Percentiles rank a stretch among this genome's conserved stretches.
These are phyloP conservation scores for Incumbomyces lentus DNA, from an alignment of 2,329 filamentous ascomycete genomes.

Conservation along the genomic window DNA sequence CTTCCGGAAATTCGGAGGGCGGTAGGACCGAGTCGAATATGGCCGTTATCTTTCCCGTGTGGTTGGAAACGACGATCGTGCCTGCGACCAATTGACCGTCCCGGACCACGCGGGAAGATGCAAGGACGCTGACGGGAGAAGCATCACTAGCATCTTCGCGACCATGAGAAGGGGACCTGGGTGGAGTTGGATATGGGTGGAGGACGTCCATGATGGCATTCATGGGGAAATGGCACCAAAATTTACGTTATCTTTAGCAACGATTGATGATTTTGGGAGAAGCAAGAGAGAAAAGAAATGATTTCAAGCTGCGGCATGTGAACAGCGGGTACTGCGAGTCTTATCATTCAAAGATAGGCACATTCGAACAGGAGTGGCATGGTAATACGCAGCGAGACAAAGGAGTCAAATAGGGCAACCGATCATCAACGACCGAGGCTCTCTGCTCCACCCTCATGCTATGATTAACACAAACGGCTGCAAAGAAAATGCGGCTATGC, in stretches of 20 bases:
- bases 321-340: slow-evolving; percentile 9
- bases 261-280: not conserved
- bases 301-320: slow-evolving; percentile 12
- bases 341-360: slow-evolving; percentile 18
- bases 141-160: slow-evolving; percentile 9
- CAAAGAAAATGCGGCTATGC: too few relatives aligned
- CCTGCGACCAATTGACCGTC: slow-evolving; percentile 67
- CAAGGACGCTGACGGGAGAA: slow-evolving; percentile 58
- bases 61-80: slow-evolving; percentile 67
- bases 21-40: slow-evolving; percentile 68
- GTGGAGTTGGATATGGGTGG: slow-evolving; percentile 19
- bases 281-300: slow-evolving; percentile 5
- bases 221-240: slow-evolving; percentile 11
- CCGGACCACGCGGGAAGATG: slow-evolving; percentile 73
- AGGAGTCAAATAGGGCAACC: slow-evolving; percentile 1
- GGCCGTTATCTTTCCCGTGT: slow-evolving; percentile 73
- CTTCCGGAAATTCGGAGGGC: slow-evolving; percentile 59
- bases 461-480: not conserved
- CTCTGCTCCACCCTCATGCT: not conserved
- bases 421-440: not conserved
- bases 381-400: not conserved
- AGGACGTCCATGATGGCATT: slow-evolving; percentile 11
- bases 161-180: slow-evolving; percentile 17
- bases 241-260: slow-evolving; percentile 7
- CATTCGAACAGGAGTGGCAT: not conserved